Conservation (phyloP, 179 eudicot genomes). For the Silene coronaria region DNA sequence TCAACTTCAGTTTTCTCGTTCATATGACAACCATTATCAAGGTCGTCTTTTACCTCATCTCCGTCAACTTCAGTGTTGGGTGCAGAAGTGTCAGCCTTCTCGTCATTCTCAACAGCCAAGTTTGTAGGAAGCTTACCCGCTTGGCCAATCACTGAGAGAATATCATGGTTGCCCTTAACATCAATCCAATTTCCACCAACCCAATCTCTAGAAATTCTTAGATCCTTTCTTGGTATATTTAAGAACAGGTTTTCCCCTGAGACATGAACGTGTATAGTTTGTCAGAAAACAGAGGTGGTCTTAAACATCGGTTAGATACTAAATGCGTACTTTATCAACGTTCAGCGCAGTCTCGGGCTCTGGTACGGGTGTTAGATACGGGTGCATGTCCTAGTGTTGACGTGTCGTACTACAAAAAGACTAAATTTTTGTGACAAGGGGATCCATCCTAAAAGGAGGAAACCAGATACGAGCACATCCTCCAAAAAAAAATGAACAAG, state of each 20-base stretch:
- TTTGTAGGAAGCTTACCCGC: constrained; percentile 34
- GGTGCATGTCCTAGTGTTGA: not conserved
- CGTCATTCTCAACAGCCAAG: constrained; percentile 30
- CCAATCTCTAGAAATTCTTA: constrained; percentile 92
- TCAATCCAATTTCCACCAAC: constrained; percentile 68
- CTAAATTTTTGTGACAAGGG: not conserved
- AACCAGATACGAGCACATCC: not conserved
- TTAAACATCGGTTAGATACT: not conserved
- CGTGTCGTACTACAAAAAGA: not conserved
- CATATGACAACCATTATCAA: constrained; percentile 10
- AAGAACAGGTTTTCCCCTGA: constrained; percentile 71
- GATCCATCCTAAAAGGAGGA: not conserved
- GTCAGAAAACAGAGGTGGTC: not conserved
- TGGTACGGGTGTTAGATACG: not conserved
- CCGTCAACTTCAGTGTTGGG: constrained; percentile 21
- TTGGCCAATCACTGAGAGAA: constrained; percentile 33
- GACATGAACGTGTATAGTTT: constrained; percentile 1
- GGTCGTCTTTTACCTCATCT: constrained; percentile 13
- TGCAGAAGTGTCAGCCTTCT: constrained; percentile 33
- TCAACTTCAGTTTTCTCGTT: constrained; percentile 16
- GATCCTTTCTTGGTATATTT: constrained; percentile 39
- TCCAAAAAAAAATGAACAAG: not conserved
- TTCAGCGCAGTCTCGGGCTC: not conserved
- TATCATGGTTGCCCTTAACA: constrained; percentile 43
- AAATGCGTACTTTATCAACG: not conserved